Percentiles rank a stretch among this genome's conserved stretches.
phyloP scores from a whole-genome alignment of 441 rosid genomes.

The Sinapis alba region DNA sequence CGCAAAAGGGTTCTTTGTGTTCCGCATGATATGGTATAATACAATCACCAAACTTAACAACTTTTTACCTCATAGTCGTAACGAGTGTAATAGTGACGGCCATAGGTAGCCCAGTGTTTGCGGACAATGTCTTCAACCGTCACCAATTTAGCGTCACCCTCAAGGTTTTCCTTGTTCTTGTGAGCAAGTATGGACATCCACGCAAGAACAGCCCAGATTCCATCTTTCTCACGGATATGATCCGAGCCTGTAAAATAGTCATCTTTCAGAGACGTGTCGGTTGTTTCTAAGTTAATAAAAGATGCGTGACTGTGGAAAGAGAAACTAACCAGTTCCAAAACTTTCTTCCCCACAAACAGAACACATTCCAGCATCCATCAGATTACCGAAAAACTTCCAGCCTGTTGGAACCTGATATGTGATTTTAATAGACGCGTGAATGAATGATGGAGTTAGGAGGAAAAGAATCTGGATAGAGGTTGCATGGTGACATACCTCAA shows the following conservation, averaged over 20 bases:
- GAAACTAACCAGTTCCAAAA: slow-evolving; percentile 89
- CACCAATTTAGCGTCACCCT: slow-evolving; percentile 65
- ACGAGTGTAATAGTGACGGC: slow-evolving; percentile 92
- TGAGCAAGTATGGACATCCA: slow-evolving; percentile 66
- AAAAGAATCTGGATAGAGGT: background rate
- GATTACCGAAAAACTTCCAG: slow-evolving; percentile 98
- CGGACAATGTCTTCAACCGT: slow-evolving; percentile 85
- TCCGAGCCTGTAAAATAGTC: background rate
- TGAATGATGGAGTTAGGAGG: background rate
- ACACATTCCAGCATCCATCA: slow-evolving; percentile 97
- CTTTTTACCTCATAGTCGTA: slow-evolving; percentile 84
- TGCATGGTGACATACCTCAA: slow-evolving; percentile 63
- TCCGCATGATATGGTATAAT: background rate
- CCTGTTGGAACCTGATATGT: slow-evolving; percentile 88
- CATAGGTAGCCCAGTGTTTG: slow-evolving; percentile 78
- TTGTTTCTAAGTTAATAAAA: slow-evolving; percentile 11
- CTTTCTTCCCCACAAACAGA: slow-evolving; percentile 99
- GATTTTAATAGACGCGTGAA: slow-evolving; percentile 10
- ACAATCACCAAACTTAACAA: background rate
- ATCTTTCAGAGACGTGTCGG: background rate
- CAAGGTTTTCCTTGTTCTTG: slow-evolving; percentile 67
- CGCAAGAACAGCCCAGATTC: slow-evolving; percentile 4
- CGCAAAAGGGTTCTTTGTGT: slow-evolving; percentile 24
- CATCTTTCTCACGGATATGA: slow-evolving; percentile 11
- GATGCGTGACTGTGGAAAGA: slow-evolving; percentile 15